Percentiles rank a stretch among this genome's conserved stretches.
Conservation (phyloP, 78 protist species). For the Acrasis kona region DNA sequence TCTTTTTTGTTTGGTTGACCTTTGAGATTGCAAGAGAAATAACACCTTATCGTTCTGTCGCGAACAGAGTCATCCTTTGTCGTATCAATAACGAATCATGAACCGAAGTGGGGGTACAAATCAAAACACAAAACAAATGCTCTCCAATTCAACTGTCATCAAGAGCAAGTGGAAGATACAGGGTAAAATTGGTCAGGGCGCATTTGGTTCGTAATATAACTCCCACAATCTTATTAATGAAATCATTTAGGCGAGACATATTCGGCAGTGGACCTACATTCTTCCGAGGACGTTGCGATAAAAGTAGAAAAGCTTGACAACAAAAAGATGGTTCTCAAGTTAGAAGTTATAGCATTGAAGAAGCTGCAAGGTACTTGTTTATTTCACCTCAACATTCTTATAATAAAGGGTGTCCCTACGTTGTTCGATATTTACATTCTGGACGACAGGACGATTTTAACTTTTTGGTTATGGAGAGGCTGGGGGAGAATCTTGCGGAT, state of each 20-base stretch:
- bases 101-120: too few species aligned
- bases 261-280: not conserved
- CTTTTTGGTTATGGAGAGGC: slow-evolving; percentile 78
- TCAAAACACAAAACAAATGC: too few species aligned
- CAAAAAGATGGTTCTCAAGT: not conserved
- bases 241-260: not conserved
- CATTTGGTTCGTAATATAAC: not conserved
- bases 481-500: slow-evolving; percentile 73
- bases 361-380: not conserved
- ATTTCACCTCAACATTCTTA: not conserved
- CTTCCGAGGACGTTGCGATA: slow-evolving; percentile 6
- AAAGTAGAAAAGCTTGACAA: not conserved
- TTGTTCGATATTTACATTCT: slow-evolving; percentile 16
- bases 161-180: not conserved
- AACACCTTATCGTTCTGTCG: too few species aligned
- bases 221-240: too few species aligned
- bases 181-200: not conserved
- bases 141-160: not conserved
- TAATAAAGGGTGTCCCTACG: slow-evolving; percentile 1
- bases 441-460: slow-evolving; percentile 13
- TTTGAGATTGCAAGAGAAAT: too few species aligned
- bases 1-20: too few species aligned
- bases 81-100: too few species aligned
- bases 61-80: too few species aligned
- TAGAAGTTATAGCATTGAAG: slow-evolving; percentile 1